Conservation (phyloP, 495 filamentous ascomycete genomes). For the Hypoxylon fragiforme region DNA sequence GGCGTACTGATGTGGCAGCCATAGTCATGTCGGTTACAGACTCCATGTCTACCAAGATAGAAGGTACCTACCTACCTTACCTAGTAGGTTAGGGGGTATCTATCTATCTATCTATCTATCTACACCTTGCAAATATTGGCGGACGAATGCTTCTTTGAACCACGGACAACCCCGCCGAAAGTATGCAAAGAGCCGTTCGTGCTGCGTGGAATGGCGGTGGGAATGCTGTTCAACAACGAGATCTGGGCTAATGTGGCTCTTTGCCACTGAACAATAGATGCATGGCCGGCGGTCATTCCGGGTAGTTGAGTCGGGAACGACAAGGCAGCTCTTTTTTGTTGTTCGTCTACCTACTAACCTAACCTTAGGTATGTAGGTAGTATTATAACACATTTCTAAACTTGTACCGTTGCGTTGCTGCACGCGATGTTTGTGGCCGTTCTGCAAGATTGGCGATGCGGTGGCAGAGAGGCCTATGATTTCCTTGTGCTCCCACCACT, state of each 20-base stretch:
- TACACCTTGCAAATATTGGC: conserved; percentile 18
- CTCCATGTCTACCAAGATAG: too few relatives aligned
- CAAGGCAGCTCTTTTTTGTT: not conserved
- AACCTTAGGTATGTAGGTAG: too few relatives aligned
- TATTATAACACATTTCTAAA: not conserved
- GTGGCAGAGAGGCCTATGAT: conserved; percentile 19
- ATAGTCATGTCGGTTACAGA: conserved; percentile 5
- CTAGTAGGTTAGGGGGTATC: too few relatives aligned
- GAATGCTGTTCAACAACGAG: conserved; percentile 23
- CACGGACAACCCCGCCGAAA: conserved; percentile 19
- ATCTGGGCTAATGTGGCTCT: conserved; percentile 16
- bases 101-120: too few relatives aligned
- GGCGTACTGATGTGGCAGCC: conserved; percentile 1
- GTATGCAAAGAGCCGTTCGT: conserved; percentile 34
- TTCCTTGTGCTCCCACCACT: conserved; percentile 14
- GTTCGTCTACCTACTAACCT: too few relatives aligned
- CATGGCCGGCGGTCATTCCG: not conserved
- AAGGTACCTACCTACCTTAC: too few relatives aligned
- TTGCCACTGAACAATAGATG: not conserved
- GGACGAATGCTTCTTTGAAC: conserved; percentile 20
- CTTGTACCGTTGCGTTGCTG: conserved; percentile 4
- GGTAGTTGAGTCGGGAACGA: not conserved
- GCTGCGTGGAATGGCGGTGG: conserved; percentile 33
- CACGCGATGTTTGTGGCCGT: conserved; percentile 24
- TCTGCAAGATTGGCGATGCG: conserved; percentile 39